Evolutionary conservation across 257 asterid species (phyloP).

Genomic region (Gynochthodes officinalis): DNA sequence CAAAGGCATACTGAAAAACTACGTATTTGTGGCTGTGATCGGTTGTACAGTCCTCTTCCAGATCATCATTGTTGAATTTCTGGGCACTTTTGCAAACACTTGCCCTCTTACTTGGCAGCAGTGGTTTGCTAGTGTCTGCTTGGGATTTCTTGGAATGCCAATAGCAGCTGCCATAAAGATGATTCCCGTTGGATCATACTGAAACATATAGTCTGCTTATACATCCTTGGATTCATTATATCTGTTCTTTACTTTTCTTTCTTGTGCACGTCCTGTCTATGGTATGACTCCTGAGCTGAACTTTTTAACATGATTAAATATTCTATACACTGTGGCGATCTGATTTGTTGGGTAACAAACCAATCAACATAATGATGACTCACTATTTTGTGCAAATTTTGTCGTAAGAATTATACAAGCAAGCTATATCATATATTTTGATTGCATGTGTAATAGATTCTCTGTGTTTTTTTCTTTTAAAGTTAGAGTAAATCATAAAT

Average conservation of each 20-base stretch:
- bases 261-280: too few species aligned
- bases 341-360: too few species aligned
- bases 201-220: background rate
- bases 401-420: too few species aligned
- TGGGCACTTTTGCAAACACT: constrained; percentile 85
- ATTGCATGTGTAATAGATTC: too few species aligned
- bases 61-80: constrained; percentile 64
- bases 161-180: constrained; percentile 83
- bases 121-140: constrained; percentile 58
- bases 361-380: too few species aligned
- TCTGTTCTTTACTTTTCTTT: background rate
- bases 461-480: too few species aligned
- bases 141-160: constrained; percentile 96
- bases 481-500: too few species aligned
- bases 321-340: too few species aligned
- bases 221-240: background rate
- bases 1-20: constrained; percentile 75
- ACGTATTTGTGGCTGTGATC: constrained; percentile 70
- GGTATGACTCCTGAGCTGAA: too few species aligned
- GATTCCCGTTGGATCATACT: constrained; percentile 77
- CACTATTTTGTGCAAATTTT: too few species aligned
- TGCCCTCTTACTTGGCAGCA: constrained; percentile 72
- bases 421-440: too few species aligned
- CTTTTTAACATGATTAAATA: too few species aligned
- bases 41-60: constrained; percentile 76